These are phyloP conservation scores for Arthromyces matolae DNA, from an alignment of 768 basidiomycete species.

Conservation along the genomic window DNA sequence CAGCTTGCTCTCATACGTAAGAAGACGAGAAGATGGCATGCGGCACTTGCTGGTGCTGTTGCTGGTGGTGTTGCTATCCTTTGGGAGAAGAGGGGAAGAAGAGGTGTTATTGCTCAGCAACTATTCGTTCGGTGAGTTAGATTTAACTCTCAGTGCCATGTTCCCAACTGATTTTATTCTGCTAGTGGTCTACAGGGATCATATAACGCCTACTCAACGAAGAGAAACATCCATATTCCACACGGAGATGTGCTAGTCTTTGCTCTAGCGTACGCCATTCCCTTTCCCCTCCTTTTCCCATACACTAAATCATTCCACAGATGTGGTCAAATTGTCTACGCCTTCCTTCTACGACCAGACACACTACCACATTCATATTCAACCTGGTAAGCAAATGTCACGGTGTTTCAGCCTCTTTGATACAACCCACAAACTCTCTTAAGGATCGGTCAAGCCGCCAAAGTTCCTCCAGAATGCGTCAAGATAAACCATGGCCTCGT, in stretches of 20 bases:
- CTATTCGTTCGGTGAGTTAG: slow-evolving; percentile 75
- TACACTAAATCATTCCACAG: slow-evolving; percentile 30
- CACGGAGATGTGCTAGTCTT: slow-evolving; percentile 85
- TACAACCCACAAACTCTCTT: background rate
- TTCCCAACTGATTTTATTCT: background rate
- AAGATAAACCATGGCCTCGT: slow-evolving; percentile 60
- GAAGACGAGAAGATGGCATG: slow-evolving; percentile 72
- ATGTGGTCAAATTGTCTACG: slow-evolving; percentile 85
- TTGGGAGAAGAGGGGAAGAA: slow-evolving; percentile 68
- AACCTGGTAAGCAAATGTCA: slow-evolving; percentile 50
- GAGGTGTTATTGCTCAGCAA: slow-evolving; percentile 77
- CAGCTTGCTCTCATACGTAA: slow-evolving; percentile 59
- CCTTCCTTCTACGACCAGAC: slow-evolving; percentile 72
- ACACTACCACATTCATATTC: slow-evolving; percentile 79
- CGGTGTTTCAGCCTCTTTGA: background rate
- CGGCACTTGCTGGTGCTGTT: slow-evolving; percentile 72
- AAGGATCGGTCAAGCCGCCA: slow-evolving; percentile 72
- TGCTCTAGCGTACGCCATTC: slow-evolving; percentile 56
- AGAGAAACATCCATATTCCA: slow-evolving; percentile 66
- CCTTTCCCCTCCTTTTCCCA: background rate
- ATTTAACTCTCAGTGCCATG: background rate
- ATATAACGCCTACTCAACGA: slow-evolving; percentile 74
- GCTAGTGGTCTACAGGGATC: slow-evolving; percentile 83
- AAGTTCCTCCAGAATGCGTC: slow-evolving; percentile 56
- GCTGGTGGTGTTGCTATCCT: slow-evolving; percentile 71